Evolutionary conservation across 2,329 filamentous ascomycete species (phyloP), one percentile per base, ranked within the genome.

Genomic region (Colletotrichum siamense): DNA sequence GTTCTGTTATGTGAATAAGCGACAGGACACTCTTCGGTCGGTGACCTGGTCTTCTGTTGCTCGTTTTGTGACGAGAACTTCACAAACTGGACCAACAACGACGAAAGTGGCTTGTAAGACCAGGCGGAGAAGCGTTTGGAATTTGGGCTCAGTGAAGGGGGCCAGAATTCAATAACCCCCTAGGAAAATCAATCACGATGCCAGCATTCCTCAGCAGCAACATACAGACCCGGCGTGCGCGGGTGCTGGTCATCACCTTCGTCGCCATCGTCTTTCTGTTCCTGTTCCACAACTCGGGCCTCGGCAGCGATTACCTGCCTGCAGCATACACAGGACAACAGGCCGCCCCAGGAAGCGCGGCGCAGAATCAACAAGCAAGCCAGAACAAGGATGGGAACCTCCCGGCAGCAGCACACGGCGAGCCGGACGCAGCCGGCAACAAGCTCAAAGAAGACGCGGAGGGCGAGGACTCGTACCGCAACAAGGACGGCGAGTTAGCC

Each of bases 401-500:
- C 13, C 70, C 70, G 5, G 61, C 39, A 8, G 75, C 24, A 10
- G 75, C 16, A 5, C 61, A 75, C 36, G 75, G 67, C 15, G 75
- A 77, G 30, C 75, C 75, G 16, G 71, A 70, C 18, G 9, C 61
- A 10, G 49, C 49, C 36, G 61, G 22, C 34, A 72, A 75, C 34
- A 69, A 64, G 34, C 34, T 74, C 22, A 75, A 76, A 59, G 71
- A 65, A 24, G 66, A 71, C 30, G 74, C 71, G 2, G 74, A 66
- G 3, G 71, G 67, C 52, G 28, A 64, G 39, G 75, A 77, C 32
- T 77, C 75, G 15, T 77, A 77, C 67, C 75, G 75, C 71, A 24
- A 71, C 44, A 71, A 77, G 66, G 71, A 77, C 61, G 71, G 59
- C 55, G 52, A 77, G 16, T 26, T 77, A 36, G 66, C 39, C 61